These are phyloP conservation scores for Pleomassaria siparia DNA, from an alignment of 2,329 filamentous ascomycete species.

Conservation along the genomic window DNA sequence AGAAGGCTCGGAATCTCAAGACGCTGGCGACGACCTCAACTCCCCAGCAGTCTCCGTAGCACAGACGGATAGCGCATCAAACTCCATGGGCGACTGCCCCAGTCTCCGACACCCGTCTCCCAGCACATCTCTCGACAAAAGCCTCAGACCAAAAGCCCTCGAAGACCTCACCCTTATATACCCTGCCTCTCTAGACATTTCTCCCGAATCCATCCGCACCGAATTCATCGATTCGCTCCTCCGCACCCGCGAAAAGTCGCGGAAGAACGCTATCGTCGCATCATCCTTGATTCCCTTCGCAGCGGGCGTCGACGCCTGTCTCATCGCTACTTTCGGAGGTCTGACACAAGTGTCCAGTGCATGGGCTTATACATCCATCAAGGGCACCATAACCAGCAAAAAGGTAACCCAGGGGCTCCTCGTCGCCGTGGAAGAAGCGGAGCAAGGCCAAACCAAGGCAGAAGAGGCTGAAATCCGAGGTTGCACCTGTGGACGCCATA, in stretches of 20 bases:
- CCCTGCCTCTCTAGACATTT: conserved; percentile 33
- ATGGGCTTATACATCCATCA: conserved; percentile 48
- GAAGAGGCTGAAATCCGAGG: conserved; percentile 9
- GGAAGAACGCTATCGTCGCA: conserved; percentile 46
- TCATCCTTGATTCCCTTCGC: conserved; percentile 46
- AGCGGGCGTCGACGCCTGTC: conserved; percentile 36
- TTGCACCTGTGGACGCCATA: conserved; percentile 19
- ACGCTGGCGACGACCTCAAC: not conserved
- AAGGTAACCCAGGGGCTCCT: conserved; percentile 43
- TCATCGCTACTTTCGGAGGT: conserved; percentile 43
- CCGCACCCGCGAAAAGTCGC: conserved; percentile 45
- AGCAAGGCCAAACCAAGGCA: not conserved
- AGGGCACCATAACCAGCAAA: conserved; percentile 45
- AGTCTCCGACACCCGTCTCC: conserved; percentile 22
- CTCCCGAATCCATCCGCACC: conserved; percentile 37
- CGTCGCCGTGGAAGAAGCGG: conserved; percentile 1
- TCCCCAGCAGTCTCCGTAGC: not conserved
- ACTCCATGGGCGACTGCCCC: conserved; percentile 6
- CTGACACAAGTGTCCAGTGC: conserved; percentile 39
- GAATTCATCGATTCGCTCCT: conserved; percentile 48
- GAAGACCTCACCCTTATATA: conserved; percentile 48
- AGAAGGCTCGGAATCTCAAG: not conserved
- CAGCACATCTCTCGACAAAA: conserved; percentile 23
- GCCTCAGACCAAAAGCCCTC: conserved; percentile 39
- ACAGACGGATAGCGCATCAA: not conserved